Evolutionary conservation across 139 green algal genomes (phyloP).

Genomic region (Mychonastes homosphaera): DNA sequence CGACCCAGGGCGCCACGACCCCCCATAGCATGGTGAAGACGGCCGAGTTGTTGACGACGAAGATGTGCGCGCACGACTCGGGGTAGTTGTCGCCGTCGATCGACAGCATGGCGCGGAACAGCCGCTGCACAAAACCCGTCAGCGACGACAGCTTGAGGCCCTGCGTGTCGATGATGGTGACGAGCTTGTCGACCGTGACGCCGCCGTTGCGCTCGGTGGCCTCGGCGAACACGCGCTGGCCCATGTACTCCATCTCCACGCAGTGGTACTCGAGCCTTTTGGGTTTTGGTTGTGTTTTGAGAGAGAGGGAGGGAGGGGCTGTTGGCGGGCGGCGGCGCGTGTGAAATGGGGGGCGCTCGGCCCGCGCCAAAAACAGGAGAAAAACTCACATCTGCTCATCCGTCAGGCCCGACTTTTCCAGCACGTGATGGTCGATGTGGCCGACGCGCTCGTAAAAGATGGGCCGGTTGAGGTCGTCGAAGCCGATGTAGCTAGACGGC

Average conservation of each 20-base stretch:
- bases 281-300: too few relatives aligned
- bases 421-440: slow-evolving; percentile 8
- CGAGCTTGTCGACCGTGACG: slow-evolving; percentile 8
- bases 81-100: slow-evolving; percentile 25
- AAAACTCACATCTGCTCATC: slow-evolving; percentile 10
- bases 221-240: slow-evolving; percentile 15
- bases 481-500: slow-evolving; percentile 24
- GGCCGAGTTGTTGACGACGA: slow-evolving; percentile 11
- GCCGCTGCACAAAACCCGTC: slow-evolving; percentile 20
- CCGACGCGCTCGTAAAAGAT: slow-evolving; percentile 20
- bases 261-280: slow-evolving; percentile 21
- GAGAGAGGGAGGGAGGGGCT: too few relatives aligned
- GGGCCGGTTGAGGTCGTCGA: slow-evolving; percentile 5
- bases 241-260: slow-evolving; percentile 24
- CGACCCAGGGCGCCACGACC: slow-evolving; percentile 11
- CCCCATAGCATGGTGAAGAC: slow-evolving; percentile 14
- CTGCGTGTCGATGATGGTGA: slow-evolving; percentile 17
- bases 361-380: too few relatives aligned
- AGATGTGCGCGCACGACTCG: slow-evolving; percentile 15
- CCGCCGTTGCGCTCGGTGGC: slow-evolving; percentile 9
- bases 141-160: slow-evolving; percentile 12
- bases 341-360: too few relatives aligned
- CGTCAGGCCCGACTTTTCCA: slow-evolving; percentile 5
- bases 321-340: too few relatives aligned
- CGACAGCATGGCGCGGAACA: slow-evolving; percentile 13